These are phyloP conservation scores for Filobasidium floriforme DNA, from an alignment of 768 basidiomycete species.

Conservation along the genomic window DNA sequence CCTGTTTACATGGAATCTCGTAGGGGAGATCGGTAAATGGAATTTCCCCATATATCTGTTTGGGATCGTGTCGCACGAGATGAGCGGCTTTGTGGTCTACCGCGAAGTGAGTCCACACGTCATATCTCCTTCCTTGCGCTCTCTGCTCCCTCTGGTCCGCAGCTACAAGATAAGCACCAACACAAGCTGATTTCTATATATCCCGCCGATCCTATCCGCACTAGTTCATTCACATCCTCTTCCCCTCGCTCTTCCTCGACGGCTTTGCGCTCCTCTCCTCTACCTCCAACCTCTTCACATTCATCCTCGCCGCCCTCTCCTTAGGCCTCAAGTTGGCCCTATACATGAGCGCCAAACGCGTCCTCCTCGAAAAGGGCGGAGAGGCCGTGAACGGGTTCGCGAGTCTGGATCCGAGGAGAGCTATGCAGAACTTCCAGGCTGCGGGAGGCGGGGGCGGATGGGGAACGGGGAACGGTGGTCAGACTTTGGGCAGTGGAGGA, in stretches of 20 bases:
- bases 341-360: slow-evolving; percentile 19
- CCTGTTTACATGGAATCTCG: not conserved
- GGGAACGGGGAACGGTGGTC: not conserved
- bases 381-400: not conserved
- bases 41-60: slow-evolving; percentile 21
- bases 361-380: slow-evolving; percentile 18
- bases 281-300: slow-evolving; percentile 3
- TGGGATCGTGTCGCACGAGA: slow-evolving; percentile 19
- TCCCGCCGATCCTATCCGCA: not conserved
- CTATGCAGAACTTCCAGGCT: not conserved
- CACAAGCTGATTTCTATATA: not conserved
- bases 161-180: too few species aligned
- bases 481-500: not conserved
- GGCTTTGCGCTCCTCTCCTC: slow-evolving; percentile 6
- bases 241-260: slow-evolving; percentile 20
- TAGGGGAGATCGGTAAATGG: not conserved
- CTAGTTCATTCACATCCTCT: slow-evolving; percentile 20
- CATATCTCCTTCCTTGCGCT: not conserved
- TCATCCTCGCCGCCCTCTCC: slow-evolving; percentile 8
- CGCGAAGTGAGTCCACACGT: not conserved
- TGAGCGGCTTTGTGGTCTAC: not conserved
- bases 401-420: not conserved
- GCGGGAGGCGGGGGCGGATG: not conserved
- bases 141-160: too few species aligned
- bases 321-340: slow-evolving; percentile 18